Base-by-base conservation (phyloP, 169 alveolate species). In the Eimeria zaria region DNA sequence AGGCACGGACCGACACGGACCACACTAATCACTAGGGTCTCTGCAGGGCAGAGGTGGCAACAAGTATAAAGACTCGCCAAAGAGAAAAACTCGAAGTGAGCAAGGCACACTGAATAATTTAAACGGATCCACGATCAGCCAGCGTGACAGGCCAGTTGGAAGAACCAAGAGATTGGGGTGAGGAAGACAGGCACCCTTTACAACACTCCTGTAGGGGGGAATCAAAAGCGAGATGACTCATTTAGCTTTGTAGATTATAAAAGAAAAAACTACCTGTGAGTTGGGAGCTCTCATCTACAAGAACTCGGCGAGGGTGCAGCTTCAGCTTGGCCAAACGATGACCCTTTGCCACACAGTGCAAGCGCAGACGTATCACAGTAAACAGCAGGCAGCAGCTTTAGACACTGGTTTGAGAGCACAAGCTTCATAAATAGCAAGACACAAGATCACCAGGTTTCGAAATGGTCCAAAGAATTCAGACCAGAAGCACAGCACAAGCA, bases 241-340 rank as follows among this genome's bases (percentile, higher is more conserved):
- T 1, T 30, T 18, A 36, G 7, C 83, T 12, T n/a, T 18, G 20
- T 30, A 9, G 46, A 67, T 67, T 36, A 58, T 58, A 58, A 73
- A 73, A n/a, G 39, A 53, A 83, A 36, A 24, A 22, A 48, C 14
- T 33, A 87, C 93, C 93, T 39, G 93, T 87, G 64, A 87, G 81
- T 36, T 87, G 93, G 33, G 93, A 87, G 48, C 93, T 87, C 39
- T 87, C 93, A 62, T 87, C 93, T 33, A 87, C 93, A 33, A 87
- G 93, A 58, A 87, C 83, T 46, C 93, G 93, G 14, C 83, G 83
- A 62, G 93, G 93, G n/a, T 71, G 81, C 81, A 87, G 36, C 44
- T 62, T 62, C 24, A 87, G 60, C 22, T 41, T 41, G n/a, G 78
- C 58, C 51, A 87, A 64, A 18, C 93, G 93, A 62, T 87, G 81